These are phyloP conservation scores for Penicillium sp. DNA, from an alignment of 2,329 filamentous ascomycete species.

Conservation along the genomic window DNA sequence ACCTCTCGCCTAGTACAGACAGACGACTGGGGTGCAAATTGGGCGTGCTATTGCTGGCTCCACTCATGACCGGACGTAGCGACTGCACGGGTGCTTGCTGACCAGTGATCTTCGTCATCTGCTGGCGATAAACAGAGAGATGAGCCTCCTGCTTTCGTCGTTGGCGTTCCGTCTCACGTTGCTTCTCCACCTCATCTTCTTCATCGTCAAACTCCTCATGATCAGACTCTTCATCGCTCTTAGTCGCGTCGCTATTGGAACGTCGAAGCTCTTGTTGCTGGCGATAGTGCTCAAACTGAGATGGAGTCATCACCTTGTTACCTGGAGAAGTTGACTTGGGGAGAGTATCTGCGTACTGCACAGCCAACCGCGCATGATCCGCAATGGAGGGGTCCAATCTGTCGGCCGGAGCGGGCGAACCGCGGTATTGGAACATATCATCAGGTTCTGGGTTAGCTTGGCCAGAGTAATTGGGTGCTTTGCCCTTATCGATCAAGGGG, in stretches of 20 bases:
- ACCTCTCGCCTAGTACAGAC: slow-evolving; percentile 37
- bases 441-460: slow-evolving; percentile 12
- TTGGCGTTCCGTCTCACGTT: slow-evolving; percentile 69
- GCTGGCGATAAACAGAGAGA: slow-evolving; percentile 83
- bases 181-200: slow-evolving; percentile 75
- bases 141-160: slow-evolving; percentile 85
- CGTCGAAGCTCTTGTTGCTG: slow-evolving; percentile 66
- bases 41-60: slow-evolving; percentile 60
- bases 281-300: slow-evolving; percentile 78
- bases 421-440: slow-evolving; percentile 14
- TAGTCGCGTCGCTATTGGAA: slow-evolving; percentile 49
- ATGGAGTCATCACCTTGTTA: slow-evolving; percentile 85
- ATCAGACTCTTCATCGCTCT: slow-evolving; percentile 51
- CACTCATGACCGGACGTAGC: slow-evolving; percentile 55
- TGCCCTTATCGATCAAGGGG: slow-evolving; percentile 27
- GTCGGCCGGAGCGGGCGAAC: slow-evolving; percentile 15
- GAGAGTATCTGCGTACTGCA: slow-evolving; percentile 42
- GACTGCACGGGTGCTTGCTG: slow-evolving; percentile 56
- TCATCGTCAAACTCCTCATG: slow-evolving; percentile 70
- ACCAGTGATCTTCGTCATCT: slow-evolving; percentile 95
- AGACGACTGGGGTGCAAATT: slow-evolving; percentile 49
- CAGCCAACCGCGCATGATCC: slow-evolving; percentile 46
- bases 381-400: slow-evolving; percentile 36
- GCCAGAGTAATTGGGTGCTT: slow-evolving; percentile 9
- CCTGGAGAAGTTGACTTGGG: slow-evolving; percentile 39